Conservation (phyloP, 2,329 filamentous ascomycete genomes). For the Fusarium virguliforme region DNA sequence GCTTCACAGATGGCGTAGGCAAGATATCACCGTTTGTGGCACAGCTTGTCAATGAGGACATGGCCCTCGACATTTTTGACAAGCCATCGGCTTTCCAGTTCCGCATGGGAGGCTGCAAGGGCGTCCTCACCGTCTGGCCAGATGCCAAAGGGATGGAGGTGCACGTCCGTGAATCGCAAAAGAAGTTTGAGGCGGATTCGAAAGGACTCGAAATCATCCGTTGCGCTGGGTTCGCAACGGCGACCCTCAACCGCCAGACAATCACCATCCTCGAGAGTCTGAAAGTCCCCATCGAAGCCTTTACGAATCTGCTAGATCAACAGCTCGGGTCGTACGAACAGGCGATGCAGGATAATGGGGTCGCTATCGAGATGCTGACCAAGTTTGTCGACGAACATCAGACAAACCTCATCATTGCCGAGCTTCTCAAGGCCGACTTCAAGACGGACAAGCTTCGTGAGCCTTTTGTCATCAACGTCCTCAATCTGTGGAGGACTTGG, state of each 20-base stretch:
- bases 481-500: slow-evolving; percentile 91
- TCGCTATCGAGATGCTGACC: slow-evolving; percentile 78
- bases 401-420: slow-evolving; percentile 80
- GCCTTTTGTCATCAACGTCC: slow-evolving; percentile 84
- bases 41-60: slow-evolving; percentile 79
- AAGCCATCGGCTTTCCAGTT: slow-evolving; percentile 92
- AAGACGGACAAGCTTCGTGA: slow-evolving; percentile 74
- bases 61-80: slow-evolving; percentile 71
- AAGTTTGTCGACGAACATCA: slow-evolving; percentile 89
- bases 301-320: slow-evolving; percentile 75
- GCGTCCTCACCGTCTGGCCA: slow-evolving; percentile 84
- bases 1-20: slow-evolving; percentile 93
- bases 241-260: slow-evolving; percentile 90
- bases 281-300: slow-evolving; percentile 78
- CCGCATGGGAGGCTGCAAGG: slow-evolving; percentile 92
- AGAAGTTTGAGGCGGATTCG: slow-evolving; percentile 84
- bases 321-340: slow-evolving; percentile 79
- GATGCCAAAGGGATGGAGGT: slow-evolving; percentile 78
- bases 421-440: slow-evolving; percentile 86
- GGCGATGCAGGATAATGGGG: slow-evolving; percentile 76
- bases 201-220: slow-evolving; percentile 88
- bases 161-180: slow-evolving; percentile 86
- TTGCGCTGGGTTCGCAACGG: slow-evolving; percentile 81
- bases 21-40: slow-evolving; percentile 89
- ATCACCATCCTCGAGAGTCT: slow-evolving; percentile 88